These are phyloP conservation scores for Heliocybe sulcata DNA, from an alignment of 1,284 basidiomycete species.

Conservation along the genomic window DNA sequence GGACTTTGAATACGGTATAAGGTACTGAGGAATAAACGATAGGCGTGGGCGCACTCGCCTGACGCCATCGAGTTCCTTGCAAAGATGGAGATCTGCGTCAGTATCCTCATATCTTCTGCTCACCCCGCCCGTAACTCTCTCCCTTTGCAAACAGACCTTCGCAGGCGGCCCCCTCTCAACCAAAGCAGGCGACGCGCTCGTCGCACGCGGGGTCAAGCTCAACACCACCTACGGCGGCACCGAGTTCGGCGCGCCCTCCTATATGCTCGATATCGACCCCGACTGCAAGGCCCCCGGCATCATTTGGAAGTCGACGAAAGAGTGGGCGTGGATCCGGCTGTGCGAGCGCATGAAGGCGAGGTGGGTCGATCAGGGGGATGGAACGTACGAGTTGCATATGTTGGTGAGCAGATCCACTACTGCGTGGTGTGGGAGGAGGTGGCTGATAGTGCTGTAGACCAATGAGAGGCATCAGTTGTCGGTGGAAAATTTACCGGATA, in stretches of 20 bases:
- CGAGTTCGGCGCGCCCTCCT: constrained; percentile 10
- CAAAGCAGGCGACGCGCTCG: not conserved
- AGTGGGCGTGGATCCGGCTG: constrained; percentile 25
- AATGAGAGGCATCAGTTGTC: constrained; percentile 13
- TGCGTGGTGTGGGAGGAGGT: not conserved
- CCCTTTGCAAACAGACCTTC: constrained; percentile 2
- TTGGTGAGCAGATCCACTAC: constrained; percentile 17
- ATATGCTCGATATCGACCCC: constrained; percentile 8
- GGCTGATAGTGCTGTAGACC: constrained; percentile 7
- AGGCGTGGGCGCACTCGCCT: constrained; percentile 14
- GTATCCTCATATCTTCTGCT: not conserved
- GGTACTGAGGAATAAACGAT: not conserved
- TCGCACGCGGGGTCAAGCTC: not conserved
- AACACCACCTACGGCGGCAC: constrained; percentile 11
- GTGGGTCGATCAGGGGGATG: constrained; percentile 23
- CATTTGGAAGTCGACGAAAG: constrained; percentile 5
- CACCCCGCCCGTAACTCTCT: not conserved
- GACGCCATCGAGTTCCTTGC: constrained; percentile 11
- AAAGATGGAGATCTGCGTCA: constrained; percentile 8
- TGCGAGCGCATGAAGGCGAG: constrained; percentile 11
- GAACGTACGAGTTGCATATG: constrained; percentile 23
- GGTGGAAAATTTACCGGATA: constrained; percentile 21
- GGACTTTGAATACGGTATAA: no score
- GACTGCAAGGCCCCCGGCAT: constrained; percentile 2
- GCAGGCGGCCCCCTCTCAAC: not conserved